Base-by-base conservation (phyloP, 106 monocot genomes). In the Narthecium ossifragum region DNA sequence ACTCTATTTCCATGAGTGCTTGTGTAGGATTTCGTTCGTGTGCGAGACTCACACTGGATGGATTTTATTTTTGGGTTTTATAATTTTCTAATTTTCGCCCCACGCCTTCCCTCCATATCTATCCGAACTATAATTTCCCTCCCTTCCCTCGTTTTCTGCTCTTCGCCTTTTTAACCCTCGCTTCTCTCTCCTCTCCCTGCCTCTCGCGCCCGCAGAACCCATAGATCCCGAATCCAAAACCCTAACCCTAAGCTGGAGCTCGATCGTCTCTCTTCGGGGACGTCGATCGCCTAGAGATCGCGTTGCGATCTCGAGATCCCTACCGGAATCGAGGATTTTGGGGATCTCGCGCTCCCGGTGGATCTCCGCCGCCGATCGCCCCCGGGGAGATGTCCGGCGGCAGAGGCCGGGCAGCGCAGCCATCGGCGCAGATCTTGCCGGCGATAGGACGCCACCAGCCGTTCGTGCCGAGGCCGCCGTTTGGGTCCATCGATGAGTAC, bases 91-190 rank as follows among this genome's bases (percentile, higher is more conserved):
- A 22, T 50, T 51, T 51, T 26, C 25, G 25, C 24, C 24, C 50
- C 11, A n/a, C n/a, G 10, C 22, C 20, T 43, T 60, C 43, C 60
- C 60, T 43, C 43, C 60, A 39, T 27, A 41, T 24, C 60, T 60
- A 38, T 60, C 60, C 40, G 60, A 60, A 60, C 37, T 60, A 60
- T 60, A 60, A 60, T 60, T 60, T 20, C 51, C 46, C 45, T 57
- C 57, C 57, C 57, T 32, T 55, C 54, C 54, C 54, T 57, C 57
- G 57, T 57, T 57, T 57, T 57, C 54, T 55, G 17, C 57, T 32
- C 57, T 43, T n/a, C n/a, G n/a, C 43, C 43, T 43, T 43, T 43
- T 43, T 11, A 43, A 7, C 43, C 43, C 43, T 13, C 18, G 14
- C 18, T 4, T 43, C 43, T 43, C 43, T 43, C 43, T 43, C 43